Percentiles rank a stretch among this genome's conserved stretches.
Conservation (phyloP, 2,329 filamentous ascomycete species). For the Curvularia verruculosa region DNA sequence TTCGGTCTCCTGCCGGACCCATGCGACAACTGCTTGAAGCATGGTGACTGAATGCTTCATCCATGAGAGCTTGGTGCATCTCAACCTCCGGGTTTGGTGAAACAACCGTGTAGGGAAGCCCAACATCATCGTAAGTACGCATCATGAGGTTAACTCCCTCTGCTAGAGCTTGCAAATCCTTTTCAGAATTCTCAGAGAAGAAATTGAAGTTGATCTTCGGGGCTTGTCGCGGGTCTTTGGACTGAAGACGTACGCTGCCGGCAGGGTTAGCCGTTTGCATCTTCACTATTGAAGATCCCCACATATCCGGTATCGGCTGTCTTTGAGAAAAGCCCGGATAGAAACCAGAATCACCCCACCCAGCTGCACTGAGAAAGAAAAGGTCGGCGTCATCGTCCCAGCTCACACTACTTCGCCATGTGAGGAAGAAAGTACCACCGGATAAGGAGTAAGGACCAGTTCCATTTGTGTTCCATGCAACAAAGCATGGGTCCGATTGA, state of each 20-base stretch:
- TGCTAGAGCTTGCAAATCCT: slow-evolving; percentile 60
- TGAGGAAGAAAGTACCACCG: not conserved
- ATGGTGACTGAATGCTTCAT: slow-evolving; percentile 2
- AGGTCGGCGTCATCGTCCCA: slow-evolving; percentile 32
- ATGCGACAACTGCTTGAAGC: slow-evolving; percentile 2
- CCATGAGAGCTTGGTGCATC: slow-evolving; percentile 32
- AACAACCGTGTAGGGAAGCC: not conserved
- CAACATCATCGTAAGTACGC: not conserved
- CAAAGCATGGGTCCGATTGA: slow-evolving; percentile 1
- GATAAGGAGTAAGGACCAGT: slow-evolving; percentile 1
- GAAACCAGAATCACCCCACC: slow-evolving; percentile 9
- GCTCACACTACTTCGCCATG: not conserved
- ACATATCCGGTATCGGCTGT: slow-evolving; percentile 33
- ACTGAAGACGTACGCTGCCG: slow-evolving; percentile 65
- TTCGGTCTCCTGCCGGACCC: not conserved
- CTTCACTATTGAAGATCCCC: slow-evolving; percentile 10
- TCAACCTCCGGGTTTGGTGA: not conserved
- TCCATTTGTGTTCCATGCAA: not conserved
- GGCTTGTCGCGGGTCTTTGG: slow-evolving; percentile 64
- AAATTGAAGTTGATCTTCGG: slow-evolving; percentile 59
- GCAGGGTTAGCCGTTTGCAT: slow-evolving; percentile 1
- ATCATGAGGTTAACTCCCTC: slow-evolving; percentile 57
- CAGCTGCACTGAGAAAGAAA: slow-evolving; percentile 20
- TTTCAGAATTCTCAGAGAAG: slow-evolving; percentile 48
- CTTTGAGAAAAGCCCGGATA: slow-evolving; percentile 29